Base-by-base conservation (phyloP, 768 basidiomycete species). In the Coprinopsis sp. region DNA sequence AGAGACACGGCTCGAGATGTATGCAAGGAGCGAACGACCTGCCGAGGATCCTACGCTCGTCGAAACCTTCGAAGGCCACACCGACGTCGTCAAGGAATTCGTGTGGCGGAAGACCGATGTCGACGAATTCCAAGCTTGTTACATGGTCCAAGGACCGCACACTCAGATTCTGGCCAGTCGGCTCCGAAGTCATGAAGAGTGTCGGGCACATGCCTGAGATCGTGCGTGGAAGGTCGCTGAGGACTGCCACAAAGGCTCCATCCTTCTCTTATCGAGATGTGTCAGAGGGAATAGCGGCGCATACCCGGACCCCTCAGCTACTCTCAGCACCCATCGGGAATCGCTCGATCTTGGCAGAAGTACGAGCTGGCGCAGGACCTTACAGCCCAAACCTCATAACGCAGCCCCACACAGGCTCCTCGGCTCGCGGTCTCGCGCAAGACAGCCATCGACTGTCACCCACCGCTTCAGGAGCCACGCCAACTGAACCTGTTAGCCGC, bases 1-100 rank as follows among this genome's bases (percentile, higher is more conserved):
- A 3, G 84, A 85, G 52, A 87, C 87, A 14, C 73, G 78, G 0
- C 70, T 97, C 16, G 89, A 92, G 59, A 88, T 97, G 84, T 97
- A 84, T 71, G 71, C 73, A 2, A 61, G 62, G n/a, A 58, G 54
- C 22, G 60, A n/a, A n/a, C n/a, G n/a, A n/a, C n/a, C n/a, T n/a
- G n/a, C n/a, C n/a, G n/a, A 63, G 14, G 37, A 55, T 0, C 68
- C 73, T 33, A 60, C 55, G 8, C 81, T 84, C 1, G 79, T 91
- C 4, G 82, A 87, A 53, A 68, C 72, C 6, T 95, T 94, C 54
- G 86, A 89, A 54, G 93, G 92, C 0, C 92, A 95, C 64, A 78
- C 81, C 0, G 92, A 95, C 52, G 91, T 93, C 2, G 95, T 98
- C 16, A 96, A 95, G 58, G 95, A 99, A 66, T 99, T 95, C 61